Conservation (phyloP, 2,329 filamentous ascomycete genomes). For the Diaporthe vaccinii region DNA sequence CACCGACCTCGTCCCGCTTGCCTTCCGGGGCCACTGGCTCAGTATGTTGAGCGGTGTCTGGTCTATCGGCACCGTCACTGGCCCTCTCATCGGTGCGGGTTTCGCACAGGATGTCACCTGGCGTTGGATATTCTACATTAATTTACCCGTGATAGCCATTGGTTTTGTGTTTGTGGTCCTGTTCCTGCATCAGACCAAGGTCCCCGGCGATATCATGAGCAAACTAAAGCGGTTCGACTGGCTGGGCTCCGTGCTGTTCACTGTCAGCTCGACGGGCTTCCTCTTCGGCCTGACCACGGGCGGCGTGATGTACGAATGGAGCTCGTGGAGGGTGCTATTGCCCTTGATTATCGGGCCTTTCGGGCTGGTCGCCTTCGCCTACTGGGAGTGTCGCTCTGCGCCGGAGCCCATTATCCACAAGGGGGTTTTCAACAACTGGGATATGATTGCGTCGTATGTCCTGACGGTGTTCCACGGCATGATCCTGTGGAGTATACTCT, state of each 20-base stretch:
- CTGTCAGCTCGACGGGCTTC: conserved; percentile 69
- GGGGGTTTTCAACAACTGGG: conserved; percentile 62
- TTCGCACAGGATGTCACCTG: conserved; percentile 66
- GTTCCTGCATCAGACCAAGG: conserved; percentile 66
- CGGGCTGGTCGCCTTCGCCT: conserved; percentile 64
- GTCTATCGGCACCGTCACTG: conserved; percentile 68
- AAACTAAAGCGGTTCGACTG: conserved; percentile 73
- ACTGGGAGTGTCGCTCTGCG: conserved; percentile 67
- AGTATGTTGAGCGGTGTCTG: conserved; percentile 59
- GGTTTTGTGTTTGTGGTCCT: conserved; percentile 60
- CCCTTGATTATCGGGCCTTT: conserved; percentile 69
- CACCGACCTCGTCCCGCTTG: conserved; percentile 60
- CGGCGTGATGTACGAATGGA: conserved; percentile 75
- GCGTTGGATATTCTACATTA: conserved; percentile 72
- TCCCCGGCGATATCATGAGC: conserved; percentile 58
- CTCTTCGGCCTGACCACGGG: conserved; percentile 75
- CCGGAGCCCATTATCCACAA: conserved; percentile 63
- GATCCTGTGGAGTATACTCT: conserved; percentile 66
- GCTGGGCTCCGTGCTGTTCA: conserved; percentile 72
- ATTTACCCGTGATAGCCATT: conserved; percentile 69
- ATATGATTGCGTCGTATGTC: conserved; percentile 56
- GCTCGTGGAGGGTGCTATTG: conserved; percentile 71
- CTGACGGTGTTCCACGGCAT: conserved; percentile 71
- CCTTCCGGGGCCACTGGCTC: conserved; percentile 57
- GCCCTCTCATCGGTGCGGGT: conserved; percentile 66